Percentiles rank a stretch among this genome's conserved stretches.
phyloP scores from a whole-genome alignment of 139 green algal genomes.

The Pleodorina starrii region DNA sequence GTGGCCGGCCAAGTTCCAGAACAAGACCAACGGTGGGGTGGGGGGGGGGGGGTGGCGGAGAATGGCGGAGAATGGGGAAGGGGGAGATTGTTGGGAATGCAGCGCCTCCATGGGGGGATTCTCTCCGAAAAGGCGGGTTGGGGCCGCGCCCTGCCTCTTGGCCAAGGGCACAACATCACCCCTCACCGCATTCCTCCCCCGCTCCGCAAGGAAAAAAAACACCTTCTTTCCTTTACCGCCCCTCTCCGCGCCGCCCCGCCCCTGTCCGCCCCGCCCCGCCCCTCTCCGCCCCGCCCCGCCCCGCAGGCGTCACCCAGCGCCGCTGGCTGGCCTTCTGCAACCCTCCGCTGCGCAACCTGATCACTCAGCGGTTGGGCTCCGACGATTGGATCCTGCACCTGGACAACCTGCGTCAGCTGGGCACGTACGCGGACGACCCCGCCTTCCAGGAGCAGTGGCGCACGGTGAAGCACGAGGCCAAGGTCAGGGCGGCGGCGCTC shows the following conservation, averaged over 20 bases:
- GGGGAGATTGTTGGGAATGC: too few relatives aligned
- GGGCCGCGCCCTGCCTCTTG: too few relatives aligned
- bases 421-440: constrained; percentile 75
- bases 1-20: constrained; percentile 96
- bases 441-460: constrained; percentile 90
- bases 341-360: constrained; percentile 87
- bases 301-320: constrained; percentile 82
- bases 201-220: too few relatives aligned
- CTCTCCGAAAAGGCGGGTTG: too few relatives aligned
- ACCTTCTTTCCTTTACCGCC: too few relatives aligned
- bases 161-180: too few relatives aligned
- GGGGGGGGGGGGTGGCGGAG: too few relatives aligned
- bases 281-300: not conserved
- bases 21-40: constrained; percentile 98
- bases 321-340: constrained; percentile 99
- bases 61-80: too few relatives aligned
- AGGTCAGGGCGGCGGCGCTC: constrained; percentile 83
- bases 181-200: too few relatives aligned
- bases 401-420: constrained; percentile 60
- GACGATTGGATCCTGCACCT: constrained; percentile 95
- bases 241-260: too few relatives aligned
- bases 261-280: not conserved
- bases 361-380: constrained; percentile 88
- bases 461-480: constrained; percentile 89
- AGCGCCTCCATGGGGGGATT: too few relatives aligned